These are phyloP conservation scores for Alternaria ethzedia DNA, from an alignment of 2,329 filamentous ascomycete species.

Conservation along the genomic window DNA sequence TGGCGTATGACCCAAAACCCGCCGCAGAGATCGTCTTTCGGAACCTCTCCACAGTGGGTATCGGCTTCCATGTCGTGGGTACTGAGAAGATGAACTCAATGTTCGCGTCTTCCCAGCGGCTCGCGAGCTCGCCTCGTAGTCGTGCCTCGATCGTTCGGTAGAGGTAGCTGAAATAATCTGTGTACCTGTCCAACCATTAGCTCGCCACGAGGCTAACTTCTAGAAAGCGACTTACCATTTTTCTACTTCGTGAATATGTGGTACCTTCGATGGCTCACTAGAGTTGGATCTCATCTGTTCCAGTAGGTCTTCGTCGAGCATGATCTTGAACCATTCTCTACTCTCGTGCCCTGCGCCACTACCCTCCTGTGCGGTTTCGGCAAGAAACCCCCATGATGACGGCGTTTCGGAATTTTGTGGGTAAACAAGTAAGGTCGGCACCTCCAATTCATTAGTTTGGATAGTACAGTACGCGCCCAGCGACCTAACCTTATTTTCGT, in stretches of 20 bases:
- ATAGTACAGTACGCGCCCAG: too few species aligned
- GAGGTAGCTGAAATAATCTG: slow-evolving; percentile 56
- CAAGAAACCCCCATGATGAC: slow-evolving; percentile 62
- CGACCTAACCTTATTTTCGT: too few species aligned
- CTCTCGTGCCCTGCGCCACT: slow-evolving; percentile 53
- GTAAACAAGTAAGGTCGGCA: slow-evolving; percentile 60
- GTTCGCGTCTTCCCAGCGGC: slow-evolving; percentile 46
- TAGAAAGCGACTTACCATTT: slow-evolving; percentile 47
- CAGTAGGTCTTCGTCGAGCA: slow-evolving; percentile 55
- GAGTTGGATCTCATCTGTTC: slow-evolving; percentile 14
- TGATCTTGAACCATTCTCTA: slow-evolving; percentile 63
- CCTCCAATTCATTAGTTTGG: too few species aligned
- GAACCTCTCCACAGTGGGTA: slow-evolving; percentile 59
- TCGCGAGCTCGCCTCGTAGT: slow-evolving; percentile 46
- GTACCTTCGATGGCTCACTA: slow-evolving; percentile 17
- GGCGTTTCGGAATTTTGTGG: slow-evolving; percentile 46
- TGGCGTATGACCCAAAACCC: slow-evolving; percentile 54
- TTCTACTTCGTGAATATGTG: slow-evolving; percentile 55
- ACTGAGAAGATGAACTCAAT: slow-evolving; percentile 64
- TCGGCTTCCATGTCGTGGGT: slow-evolving; percentile 62
- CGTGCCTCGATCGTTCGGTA: slow-evolving; percentile 58
- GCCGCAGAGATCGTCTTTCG: slow-evolving; percentile 55
- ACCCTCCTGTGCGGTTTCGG: slow-evolving; percentile 45
- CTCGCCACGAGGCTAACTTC: fast-evolving
- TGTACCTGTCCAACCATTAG: slow-evolving; percentile 55